Evolutionary conservation across 2,329 filamentous ascomycete species (phyloP).

Genomic region (Stemphylium vesicarium): DNA sequence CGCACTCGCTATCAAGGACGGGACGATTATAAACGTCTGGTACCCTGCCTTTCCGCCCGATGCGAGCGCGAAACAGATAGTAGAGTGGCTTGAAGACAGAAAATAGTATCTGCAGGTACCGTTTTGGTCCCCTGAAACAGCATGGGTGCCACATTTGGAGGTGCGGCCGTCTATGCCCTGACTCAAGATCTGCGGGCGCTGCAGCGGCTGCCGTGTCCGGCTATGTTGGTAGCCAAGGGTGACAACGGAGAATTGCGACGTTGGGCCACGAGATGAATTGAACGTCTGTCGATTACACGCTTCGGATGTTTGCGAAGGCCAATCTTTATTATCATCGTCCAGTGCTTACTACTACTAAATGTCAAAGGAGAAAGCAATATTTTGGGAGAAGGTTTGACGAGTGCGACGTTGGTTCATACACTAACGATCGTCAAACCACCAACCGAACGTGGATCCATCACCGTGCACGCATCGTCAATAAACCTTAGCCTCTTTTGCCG

Average conservation of each 20-base stretch:
- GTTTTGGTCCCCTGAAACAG: slow-evolving; percentile 31
- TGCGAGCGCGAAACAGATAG: slow-evolving; percentile 48
- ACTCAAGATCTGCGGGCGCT: slow-evolving; percentile 23
- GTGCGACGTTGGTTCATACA: slow-evolving; percentile 30
- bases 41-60: slow-evolving; percentile 54
- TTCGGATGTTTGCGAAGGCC: background rate
- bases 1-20: slow-evolving; percentile 49
- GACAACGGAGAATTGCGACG: background rate
- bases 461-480: slow-evolving; percentile 32
- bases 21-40: slow-evolving; percentile 50
- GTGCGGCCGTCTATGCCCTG: slow-evolving; percentile 22
- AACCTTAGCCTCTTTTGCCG: slow-evolving; percentile 29
- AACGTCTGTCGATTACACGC: background rate
- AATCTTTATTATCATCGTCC: slow-evolving; percentile 10
- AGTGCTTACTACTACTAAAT: slow-evolving; percentile 19
- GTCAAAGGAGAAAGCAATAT: slow-evolving; percentile 16
- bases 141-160: slow-evolving; percentile 19
- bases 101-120: slow-evolving; percentile 31
- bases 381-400: slow-evolving; percentile 27
- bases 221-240: slow-evolving; percentile 3
- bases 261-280: background rate
- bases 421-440: slow-evolving; percentile 35
- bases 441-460: slow-evolving; percentile 25
- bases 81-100: slow-evolving; percentile 41
- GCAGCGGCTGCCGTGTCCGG: slow-evolving; percentile 6